Evolutionary conservation across 495 filamentous ascomycete species (phyloP).

Genomic region (Trichocladium antarcticum): DNA sequence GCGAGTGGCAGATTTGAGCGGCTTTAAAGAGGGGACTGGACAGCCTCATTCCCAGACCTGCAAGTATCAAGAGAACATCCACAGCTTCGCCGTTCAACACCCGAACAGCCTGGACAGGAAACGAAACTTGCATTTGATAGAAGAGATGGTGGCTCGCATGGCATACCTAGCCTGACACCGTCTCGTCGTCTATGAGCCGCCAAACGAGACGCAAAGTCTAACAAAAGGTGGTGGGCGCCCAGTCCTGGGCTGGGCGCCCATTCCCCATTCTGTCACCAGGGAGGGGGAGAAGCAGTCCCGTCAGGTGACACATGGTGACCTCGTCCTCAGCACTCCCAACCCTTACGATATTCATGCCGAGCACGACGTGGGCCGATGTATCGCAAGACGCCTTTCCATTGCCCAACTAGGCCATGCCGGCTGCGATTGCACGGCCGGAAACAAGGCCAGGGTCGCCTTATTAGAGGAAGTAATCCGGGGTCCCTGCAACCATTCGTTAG

Average conservation of each 20-base stretch:
- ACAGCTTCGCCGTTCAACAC: not conserved
- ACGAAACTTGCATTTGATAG: not conserved
- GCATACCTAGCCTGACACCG: not conserved
- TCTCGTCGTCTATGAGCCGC: not conserved
- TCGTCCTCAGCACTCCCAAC: not conserved
- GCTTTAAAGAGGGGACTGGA: too few species aligned
- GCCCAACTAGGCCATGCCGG: not conserved
- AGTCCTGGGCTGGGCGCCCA: not conserved
- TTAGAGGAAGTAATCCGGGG: conserved; percentile 22
- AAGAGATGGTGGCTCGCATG: conserved; percentile 1
- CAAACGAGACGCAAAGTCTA: not conserved
- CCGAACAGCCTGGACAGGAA: not conserved
- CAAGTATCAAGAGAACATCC: not conserved
- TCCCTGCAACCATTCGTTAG: conserved; percentile 10
- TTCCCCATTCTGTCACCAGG: not conserved
- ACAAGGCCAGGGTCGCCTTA: conserved; percentile 4
- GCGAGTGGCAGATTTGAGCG: too few species aligned
- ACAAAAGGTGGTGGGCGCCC: not conserved
- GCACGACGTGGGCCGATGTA: not conserved
- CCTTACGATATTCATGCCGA: not conserved
- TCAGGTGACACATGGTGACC: conserved; percentile 11
- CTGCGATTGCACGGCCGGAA: conserved; percentile 2
- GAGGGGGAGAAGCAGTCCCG: not conserved
- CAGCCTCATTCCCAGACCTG: too few species aligned
- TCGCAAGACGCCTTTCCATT: not conserved